Conservation (phyloP, 208 protist genomes). For the Porcisia deanei region DNA sequence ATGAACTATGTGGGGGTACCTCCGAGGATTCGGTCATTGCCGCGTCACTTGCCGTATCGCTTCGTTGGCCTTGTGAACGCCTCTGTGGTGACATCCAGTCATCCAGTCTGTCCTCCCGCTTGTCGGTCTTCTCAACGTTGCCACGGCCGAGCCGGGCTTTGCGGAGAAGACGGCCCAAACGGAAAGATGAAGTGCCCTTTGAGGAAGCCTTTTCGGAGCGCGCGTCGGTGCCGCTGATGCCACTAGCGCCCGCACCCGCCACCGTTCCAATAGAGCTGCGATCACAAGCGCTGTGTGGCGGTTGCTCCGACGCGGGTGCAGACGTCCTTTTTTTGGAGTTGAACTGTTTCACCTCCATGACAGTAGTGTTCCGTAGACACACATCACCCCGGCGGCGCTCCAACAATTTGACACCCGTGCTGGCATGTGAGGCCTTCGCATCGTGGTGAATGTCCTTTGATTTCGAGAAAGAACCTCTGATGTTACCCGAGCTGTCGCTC, state of each 20-base stretch:
- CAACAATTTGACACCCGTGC: slow-evolving; percentile 15
- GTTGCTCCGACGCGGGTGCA: background rate
- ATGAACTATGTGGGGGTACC: too few relatives aligned
- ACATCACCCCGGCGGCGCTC: slow-evolving; percentile 35
- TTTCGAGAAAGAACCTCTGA: background rate
- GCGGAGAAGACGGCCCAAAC: background rate
- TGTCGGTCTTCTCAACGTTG: background rate
- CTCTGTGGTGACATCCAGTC: background rate
- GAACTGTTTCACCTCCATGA: slow-evolving; percentile 39
- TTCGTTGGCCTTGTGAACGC: background rate
- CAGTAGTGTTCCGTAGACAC: slow-evolving; percentile 26
- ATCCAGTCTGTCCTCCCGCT: background rate
- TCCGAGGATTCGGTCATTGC: background rate
- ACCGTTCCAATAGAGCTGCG: background rate
- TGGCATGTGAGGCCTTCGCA: slow-evolving; percentile 12
- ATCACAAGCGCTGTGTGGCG: too few relatives aligned
- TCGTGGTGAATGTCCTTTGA: slow-evolving; percentile 4
- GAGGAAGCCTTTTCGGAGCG: background rate
- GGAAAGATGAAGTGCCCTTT: background rate
- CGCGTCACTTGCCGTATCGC: slow-evolving; percentile 4
- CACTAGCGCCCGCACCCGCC: background rate
- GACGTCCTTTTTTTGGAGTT: slow-evolving; percentile 23
- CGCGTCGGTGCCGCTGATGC: background rate
- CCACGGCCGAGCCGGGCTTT: background rate
- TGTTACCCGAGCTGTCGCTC: background rate